These are phyloP conservation scores for Lunasporangiospora selenospora DNA, from an alignment of 192 early-diverging fungal genomes.

Conservation along the genomic window DNA sequence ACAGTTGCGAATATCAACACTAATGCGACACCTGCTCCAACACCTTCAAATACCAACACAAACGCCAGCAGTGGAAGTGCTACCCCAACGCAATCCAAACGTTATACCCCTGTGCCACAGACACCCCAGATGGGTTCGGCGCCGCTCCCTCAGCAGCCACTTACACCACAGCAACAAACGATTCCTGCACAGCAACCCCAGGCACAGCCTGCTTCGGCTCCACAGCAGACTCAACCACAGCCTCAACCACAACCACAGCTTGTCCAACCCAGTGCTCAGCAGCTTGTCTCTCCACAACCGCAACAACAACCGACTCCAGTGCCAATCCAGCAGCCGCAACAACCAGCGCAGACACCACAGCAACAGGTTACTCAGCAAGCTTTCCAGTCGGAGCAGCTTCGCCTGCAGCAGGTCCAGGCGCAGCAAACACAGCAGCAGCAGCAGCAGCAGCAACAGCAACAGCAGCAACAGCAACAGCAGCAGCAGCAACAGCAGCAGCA, in stretches of 20 bases:
- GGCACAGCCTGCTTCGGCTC: not conserved
- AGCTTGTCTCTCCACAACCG: too few species aligned
- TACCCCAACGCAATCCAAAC: constrained; percentile 6
- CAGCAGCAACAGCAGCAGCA: constrained; percentile 19
- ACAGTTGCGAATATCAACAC: not conserved
- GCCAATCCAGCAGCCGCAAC: constrained; percentile 15
- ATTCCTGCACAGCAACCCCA: constrained; percentile 10
- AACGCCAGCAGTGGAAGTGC: not conserved
- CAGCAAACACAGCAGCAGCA: constrained; percentile 16
- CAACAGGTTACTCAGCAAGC: too few species aligned
- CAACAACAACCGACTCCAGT: not conserved
- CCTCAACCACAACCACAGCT: not conserved
- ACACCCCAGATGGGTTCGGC: constrained; percentile 42
- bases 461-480: constrained; percentile 21
- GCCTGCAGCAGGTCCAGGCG: constrained; percentile 5
- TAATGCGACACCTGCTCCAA: not conserved
- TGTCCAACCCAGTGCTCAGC: too few species aligned
- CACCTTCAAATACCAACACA: not conserved
- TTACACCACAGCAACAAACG: constrained; percentile 16
- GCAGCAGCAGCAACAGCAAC: constrained; percentile 14
- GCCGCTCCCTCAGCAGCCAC: constrained; percentile 35
- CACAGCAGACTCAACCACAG: not conserved
- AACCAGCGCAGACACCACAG: constrained; percentile 9
- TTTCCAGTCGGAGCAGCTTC: constrained; percentile 16
- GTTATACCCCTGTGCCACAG: constrained; percentile 48